phyloP scores from a whole-genome alignment of 2,329 filamentous ascomycete species.

The Gnomoniopsis sp. region DNA sequence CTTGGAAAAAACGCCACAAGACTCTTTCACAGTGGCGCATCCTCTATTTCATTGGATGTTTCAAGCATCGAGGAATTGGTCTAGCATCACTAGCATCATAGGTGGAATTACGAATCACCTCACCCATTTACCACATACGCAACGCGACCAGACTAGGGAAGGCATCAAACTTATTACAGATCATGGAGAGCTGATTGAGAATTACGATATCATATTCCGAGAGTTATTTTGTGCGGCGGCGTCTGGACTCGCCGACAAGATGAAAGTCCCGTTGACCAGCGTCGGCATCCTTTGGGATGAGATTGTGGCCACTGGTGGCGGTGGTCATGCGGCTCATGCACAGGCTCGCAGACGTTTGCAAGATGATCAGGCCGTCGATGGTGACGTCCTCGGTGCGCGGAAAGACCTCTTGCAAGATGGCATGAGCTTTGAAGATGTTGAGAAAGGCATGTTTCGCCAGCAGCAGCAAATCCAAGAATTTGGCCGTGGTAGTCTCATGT shows the following conservation, averaged over 20 bases:
- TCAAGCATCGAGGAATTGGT: constrained; percentile 76
- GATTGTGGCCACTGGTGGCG: constrained; percentile 62
- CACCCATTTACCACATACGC: constrained; percentile 40
- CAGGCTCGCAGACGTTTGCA: constrained; percentile 7
- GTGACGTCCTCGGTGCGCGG: constrained; percentile 15
- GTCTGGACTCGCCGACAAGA: constrained; percentile 64
- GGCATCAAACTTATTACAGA: constrained; percentile 47
- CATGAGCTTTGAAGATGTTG: constrained; percentile 29
- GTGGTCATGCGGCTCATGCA: constrained; percentile 1
- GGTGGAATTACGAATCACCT: constrained; percentile 71
- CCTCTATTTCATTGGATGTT: constrained; percentile 87
- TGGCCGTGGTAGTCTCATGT: constrained; percentile 75
- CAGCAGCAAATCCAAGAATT: constrained; percentile 31
- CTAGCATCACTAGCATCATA: constrained; percentile 62
- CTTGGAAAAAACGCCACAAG: constrained; percentile 58
- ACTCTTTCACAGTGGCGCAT: constrained; percentile 73
- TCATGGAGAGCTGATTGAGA: constrained; percentile 56
- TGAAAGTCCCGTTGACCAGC: constrained; percentile 60
- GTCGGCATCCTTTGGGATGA: constrained; percentile 73
- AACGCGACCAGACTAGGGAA: constrained; percentile 32
- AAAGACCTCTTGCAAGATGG: constrained; percentile 16
- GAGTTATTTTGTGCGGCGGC: constrained; percentile 82
- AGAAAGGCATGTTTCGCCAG: constrained; percentile 35
- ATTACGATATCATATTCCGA: constrained; percentile 75
- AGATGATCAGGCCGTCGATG: constrained; percentile 7